Conservation (phyloP, 139 green algal species). For the Closterium sp. region DNA sequence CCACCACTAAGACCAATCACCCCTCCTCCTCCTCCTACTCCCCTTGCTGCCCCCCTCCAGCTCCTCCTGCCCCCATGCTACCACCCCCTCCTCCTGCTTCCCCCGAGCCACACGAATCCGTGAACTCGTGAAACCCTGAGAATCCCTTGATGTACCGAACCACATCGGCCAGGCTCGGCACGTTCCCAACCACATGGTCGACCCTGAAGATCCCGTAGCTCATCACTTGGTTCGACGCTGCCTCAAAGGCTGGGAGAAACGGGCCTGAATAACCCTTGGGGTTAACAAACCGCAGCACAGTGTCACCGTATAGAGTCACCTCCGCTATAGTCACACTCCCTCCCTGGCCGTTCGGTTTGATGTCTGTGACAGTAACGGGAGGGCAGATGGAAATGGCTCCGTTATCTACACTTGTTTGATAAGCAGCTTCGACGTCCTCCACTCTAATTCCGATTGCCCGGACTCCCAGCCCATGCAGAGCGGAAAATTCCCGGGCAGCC, state of each 20-base stretch:
- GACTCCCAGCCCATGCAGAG: conserved; percentile 82
- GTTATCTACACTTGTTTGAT: conserved; percentile 60
- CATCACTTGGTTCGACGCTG: conserved; percentile 40
- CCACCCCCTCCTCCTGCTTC: not conserved
- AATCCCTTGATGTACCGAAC: conserved; percentile 79
- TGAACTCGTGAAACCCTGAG: conserved; percentile 94
- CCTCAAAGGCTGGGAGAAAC: conserved; percentile 72
- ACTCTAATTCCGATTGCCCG: conserved; percentile 82
- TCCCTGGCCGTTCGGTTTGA: not conserved
- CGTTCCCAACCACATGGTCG: conserved; percentile 95
- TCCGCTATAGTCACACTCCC: conserved; percentile 62
- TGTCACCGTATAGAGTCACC: conserved; percentile 89
- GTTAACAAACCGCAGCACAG: conserved; percentile 76
- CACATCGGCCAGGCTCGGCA: conserved; percentile 65
- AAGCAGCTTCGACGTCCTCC: conserved; percentile 74
- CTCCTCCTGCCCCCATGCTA: not conserved
- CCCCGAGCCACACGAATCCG: conserved; percentile 81
- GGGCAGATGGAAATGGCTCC: conserved; percentile 65
- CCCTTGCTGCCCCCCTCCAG: not conserved
- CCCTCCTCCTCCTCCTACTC: not conserved
- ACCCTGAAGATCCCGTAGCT: conserved; percentile 78
- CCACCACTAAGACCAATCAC: not conserved
- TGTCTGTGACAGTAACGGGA: conserved; percentile 60
- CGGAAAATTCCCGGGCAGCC: conserved; percentile 64
- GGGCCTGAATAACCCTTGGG: conserved; percentile 44